Percentiles rank a stretch among this genome's conserved stretches.
phyloP scores from a whole-genome alignment of 1,139 yeast species.

The Suhomyces bribrorum region DNA sequence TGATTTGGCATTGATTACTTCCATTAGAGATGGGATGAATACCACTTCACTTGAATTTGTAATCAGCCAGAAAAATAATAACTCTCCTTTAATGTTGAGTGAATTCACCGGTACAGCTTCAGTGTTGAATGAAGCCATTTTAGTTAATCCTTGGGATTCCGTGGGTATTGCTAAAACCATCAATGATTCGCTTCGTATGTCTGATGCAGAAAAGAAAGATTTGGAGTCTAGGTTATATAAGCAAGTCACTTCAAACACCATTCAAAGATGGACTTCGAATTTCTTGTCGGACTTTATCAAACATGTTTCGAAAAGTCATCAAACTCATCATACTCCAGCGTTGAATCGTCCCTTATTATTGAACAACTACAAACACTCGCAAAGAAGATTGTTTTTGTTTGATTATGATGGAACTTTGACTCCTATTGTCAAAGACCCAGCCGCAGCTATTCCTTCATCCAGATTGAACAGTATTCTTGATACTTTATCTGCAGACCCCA shows the following conservation, averaged over 20 bases:
- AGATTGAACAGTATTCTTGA: conserved; percentile 62
- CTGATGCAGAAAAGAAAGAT: conserved; percentile 38
- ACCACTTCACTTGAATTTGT: conserved; percentile 93
- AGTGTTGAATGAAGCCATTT: conserved; percentile 72
- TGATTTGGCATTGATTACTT: conserved; percentile 84
- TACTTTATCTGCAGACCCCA: conserved; percentile 68
- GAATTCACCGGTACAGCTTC: conserved; percentile 94
- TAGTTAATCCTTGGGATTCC: conserved; percentile 96
- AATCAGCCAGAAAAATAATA: conserved; percentile 73
- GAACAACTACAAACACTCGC: conserved; percentile 58
- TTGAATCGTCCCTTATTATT: conserved; percentile 71
- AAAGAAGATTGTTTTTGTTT: conserved; percentile 77
- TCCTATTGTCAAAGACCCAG: conserved; percentile 94
- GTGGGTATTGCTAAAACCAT: conserved; percentile 89
- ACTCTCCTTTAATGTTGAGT: conserved; percentile 78
- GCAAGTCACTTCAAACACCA: conserved; percentile 68
- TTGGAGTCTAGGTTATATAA: conserved; percentile 58
- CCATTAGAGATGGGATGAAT: conserved; percentile 95
- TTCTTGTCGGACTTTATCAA: conserved; percentile 58
- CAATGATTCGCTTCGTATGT: conserved; percentile 61
- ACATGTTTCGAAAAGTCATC: conserved; percentile 47
- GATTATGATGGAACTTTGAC: conserved; percentile 98
- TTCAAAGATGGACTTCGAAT: conserved; percentile 77
- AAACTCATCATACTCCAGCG: conserved; percentile 74
- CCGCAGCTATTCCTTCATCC: conserved; percentile 95